Evolutionary conservation across 345 rosid species (phyloP).

Genomic region (Populus tremula): DNA sequence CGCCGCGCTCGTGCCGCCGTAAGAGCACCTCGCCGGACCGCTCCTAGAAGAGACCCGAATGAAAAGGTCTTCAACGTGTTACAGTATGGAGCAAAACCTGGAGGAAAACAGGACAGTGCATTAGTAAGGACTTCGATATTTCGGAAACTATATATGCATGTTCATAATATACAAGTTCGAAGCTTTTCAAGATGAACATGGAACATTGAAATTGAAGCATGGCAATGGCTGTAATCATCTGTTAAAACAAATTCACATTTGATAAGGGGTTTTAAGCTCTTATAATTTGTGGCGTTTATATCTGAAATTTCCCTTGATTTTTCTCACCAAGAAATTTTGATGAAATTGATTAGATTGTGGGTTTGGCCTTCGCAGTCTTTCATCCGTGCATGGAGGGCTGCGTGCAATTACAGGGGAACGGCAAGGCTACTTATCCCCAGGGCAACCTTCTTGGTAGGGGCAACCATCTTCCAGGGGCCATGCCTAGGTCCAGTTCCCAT

Average conservation of each 20-base stretch:
- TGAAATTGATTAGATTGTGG: not conserved
- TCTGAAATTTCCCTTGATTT: no score
- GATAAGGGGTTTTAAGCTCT: no score
- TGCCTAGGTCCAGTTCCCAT: constrained; percentile 33
- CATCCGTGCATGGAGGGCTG: constrained; percentile 39
- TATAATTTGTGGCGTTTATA: not conserved
- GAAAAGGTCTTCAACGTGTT: constrained; percentile 45
- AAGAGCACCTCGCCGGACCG: not conserved
- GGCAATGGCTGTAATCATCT: no score
- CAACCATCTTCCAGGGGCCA: constrained; percentile 41
- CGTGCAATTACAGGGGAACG: constrained; percentile 33
- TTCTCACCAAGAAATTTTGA: not conserved
- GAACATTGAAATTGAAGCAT: no score
- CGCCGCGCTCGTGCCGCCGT: not conserved
- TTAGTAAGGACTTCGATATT: constrained; percentile 17
- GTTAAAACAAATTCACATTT: no score
- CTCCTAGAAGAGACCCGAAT: constrained; percentile 8
- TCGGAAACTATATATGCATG: no score
- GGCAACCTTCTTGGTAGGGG: constrained; percentile 37
- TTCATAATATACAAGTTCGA: not conserved
- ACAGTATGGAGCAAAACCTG: constrained; percentile 34
- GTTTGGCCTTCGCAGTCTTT: constrained; percentile 26
- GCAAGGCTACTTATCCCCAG: constrained; percentile 41
- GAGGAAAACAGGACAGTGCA: constrained; percentile 29
- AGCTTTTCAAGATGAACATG: not conserved